Evolutionary conservation across 257 asterid species (phyloP).

Genomic region (Ilex aquifolium): DNA sequence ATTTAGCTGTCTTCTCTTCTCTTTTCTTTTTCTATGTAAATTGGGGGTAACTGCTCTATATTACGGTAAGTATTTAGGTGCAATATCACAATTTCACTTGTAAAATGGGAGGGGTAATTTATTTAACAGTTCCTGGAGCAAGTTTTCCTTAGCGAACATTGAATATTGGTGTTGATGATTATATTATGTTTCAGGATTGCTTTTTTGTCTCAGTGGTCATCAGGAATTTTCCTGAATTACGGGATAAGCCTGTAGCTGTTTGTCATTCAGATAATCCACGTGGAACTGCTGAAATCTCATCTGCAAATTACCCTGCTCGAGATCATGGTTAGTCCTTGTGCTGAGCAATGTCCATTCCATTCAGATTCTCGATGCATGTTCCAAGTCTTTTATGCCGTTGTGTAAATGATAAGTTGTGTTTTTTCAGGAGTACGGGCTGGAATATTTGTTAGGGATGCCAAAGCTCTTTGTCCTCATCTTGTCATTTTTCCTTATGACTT

Average conservation of each 20-base stretch:
- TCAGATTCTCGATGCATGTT: too few species aligned
- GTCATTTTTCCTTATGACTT: slow-evolving; percentile 84
- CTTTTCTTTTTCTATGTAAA: background rate
- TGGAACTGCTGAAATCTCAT: slow-evolving; percentile 92
- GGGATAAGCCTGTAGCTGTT: slow-evolving; percentile 83
- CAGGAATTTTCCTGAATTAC: slow-evolving; percentile 64
- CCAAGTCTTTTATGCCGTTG: background rate
- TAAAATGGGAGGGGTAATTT: too few species aligned
- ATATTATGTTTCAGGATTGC: slow-evolving; percentile 61
- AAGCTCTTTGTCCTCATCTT: slow-evolving; percentile 83
- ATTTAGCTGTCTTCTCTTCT: background rate
- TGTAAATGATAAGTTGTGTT: slow-evolving; percentile 14
- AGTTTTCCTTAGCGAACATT: background rate
- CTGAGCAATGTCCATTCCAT: slow-evolving; percentile 1
- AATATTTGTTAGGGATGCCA: slow-evolving; percentile 93
- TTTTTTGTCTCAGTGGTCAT: slow-evolving; percentile 89
- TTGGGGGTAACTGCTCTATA: background rate
- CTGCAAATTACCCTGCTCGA: slow-evolving; percentile 96
- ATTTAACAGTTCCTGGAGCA: background rate
- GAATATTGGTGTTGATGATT: background rate
- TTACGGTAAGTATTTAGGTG: too few species aligned
- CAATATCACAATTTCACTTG: too few species aligned
- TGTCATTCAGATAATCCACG: slow-evolving; percentile 91
- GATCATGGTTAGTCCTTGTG: slow-evolving; percentile 56
- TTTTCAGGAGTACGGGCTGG: slow-evolving; percentile 87